Conservation (phyloP, 2,329 filamentous ascomycete genomes). For the Blumeriella jaapii region DNA sequence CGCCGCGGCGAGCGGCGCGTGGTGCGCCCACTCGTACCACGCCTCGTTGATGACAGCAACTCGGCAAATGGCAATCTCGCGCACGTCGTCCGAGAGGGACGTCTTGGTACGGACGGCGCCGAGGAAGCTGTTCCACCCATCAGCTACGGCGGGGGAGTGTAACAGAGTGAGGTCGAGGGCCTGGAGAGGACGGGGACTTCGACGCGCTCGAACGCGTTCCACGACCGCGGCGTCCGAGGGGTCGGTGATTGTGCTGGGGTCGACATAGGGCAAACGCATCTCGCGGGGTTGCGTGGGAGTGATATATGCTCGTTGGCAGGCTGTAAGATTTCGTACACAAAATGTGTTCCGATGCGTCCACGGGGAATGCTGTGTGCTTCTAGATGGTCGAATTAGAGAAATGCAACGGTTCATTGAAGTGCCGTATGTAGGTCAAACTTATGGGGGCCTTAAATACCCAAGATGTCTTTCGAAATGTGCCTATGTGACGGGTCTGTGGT, state of each 20-base stretch:
- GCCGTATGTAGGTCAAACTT: no score
- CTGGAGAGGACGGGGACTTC: constrained; percentile 58
- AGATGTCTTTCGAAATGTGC: no score
- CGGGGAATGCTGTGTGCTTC: no score
- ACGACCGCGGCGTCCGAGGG: constrained; percentile 45
- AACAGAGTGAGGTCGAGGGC: constrained; percentile 66
- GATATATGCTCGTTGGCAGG: no score
- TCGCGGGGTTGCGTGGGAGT: constrained; percentile 41
- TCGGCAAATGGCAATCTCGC: constrained; percentile 70
- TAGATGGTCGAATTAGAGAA: no score
- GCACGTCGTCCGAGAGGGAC: constrained; percentile 43
- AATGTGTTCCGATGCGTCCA: no score
- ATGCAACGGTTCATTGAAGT: no score
- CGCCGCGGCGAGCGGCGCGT: constrained; percentile 46
- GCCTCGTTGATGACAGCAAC: constrained; percentile 71
- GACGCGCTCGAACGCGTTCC: constrained; percentile 51
- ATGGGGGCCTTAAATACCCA: no score
- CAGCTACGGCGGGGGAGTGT: constrained; percentile 61
- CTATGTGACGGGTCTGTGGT: no score
- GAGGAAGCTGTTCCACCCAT: constrained; percentile 64
- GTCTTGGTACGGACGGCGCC: constrained; percentile 49
- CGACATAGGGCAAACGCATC: constrained; percentile 59
- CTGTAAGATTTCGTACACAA: no score
- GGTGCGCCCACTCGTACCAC: constrained; percentile 77
- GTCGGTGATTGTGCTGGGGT: constrained; percentile 37